These are phyloP conservation scores for Sporothrix luriei DNA, from an alignment of 2,329 filamentous ascomycete genomes.

Conservation along the genomic window DNA sequence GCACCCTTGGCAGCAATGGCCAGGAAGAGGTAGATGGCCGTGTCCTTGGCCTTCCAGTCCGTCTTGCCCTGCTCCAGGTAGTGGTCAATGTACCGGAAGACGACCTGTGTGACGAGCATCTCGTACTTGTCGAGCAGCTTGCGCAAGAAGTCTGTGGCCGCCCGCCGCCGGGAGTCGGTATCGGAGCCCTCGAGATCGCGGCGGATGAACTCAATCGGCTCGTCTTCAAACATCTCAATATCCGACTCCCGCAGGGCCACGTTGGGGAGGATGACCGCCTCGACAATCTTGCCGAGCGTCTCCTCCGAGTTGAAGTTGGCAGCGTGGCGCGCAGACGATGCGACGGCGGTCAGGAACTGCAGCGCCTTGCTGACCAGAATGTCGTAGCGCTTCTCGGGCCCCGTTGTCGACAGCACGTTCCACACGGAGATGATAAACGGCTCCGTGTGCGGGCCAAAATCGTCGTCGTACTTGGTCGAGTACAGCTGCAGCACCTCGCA, in stretches of 20 bases:
- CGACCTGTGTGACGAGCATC: slow-evolving; percentile 78
- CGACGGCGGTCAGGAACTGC: slow-evolving; percentile 90
- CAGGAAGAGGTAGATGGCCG: slow-evolving; percentile 94
- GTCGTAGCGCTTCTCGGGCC: slow-evolving; percentile 89
- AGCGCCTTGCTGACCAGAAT: slow-evolving; percentile 90
- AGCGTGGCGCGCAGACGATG: slow-evolving; percentile 75
- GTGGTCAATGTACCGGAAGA: slow-evolving; percentile 81
- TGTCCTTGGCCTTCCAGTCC: slow-evolving; percentile 98
- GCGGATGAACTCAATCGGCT: slow-evolving; percentile 97
- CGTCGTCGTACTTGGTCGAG: slow-evolving; percentile 93
- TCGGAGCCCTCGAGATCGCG: slow-evolving; percentile 95
- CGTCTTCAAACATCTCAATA: slow-evolving; percentile 94
- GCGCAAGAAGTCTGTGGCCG: slow-evolving; percentile 91
- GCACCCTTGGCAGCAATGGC: slow-evolving; percentile 91
- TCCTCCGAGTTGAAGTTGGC: slow-evolving; percentile 80
- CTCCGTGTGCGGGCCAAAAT: slow-evolving; percentile 76
- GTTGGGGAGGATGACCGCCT: slow-evolving; percentile 95
- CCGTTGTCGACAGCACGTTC: slow-evolving; percentile 84
- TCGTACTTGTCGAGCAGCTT: slow-evolving; percentile 90
- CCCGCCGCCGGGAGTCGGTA: slow-evolving; percentile 86
- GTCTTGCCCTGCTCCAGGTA: slow-evolving; percentile 78
- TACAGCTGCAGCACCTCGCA: slow-evolving; percentile 90
- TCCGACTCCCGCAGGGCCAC: slow-evolving; percentile 90
- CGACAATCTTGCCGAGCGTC: slow-evolving; percentile 81
- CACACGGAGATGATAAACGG: slow-evolving; percentile 89